These are phyloP conservation scores for Spiraea crenata DNA, from an alignment of 331 rosid species.

Conservation along the genomic window DNA sequence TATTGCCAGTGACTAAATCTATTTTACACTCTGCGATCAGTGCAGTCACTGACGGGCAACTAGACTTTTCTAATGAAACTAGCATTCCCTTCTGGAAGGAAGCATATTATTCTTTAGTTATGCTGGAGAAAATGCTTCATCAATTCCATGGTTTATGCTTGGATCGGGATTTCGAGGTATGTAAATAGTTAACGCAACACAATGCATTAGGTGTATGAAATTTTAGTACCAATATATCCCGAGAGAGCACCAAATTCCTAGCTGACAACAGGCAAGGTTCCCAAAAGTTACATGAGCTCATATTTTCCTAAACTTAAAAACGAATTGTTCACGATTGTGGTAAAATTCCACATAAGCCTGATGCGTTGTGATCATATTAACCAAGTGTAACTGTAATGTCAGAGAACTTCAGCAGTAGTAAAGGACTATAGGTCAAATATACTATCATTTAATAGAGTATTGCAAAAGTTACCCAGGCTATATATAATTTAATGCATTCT, in stretches of 20 bases:
- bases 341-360: no score
- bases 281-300: no score
- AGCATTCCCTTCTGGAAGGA: conserved; percentile 77
- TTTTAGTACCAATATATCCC: no score
- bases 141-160: conserved; percentile 58
- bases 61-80: conserved; percentile 40
- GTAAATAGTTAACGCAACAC: neutral
- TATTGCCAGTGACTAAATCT: conserved; percentile 50
- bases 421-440: neutral
- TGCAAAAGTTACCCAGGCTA: neutral
- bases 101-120: conserved; percentile 75
- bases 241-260: no score
- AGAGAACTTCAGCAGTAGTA: no score
- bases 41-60: conserved; percentile 37
- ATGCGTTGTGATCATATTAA: no score
- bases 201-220: neutral
- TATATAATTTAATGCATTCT: neutral
- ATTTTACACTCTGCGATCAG: conserved; percentile 53
- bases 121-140: conserved; percentile 80
- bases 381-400: neutral
- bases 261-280: no score
- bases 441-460: neutral
- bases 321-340: no score
- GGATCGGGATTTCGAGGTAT: conserved; percentile 63
- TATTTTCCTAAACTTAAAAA: no score